Evolutionary conservation across 2,329 filamentous ascomycete genomes (phyloP), one percentile per base, ranked within the genome.

Genomic region (Apiospora marii): DNA sequence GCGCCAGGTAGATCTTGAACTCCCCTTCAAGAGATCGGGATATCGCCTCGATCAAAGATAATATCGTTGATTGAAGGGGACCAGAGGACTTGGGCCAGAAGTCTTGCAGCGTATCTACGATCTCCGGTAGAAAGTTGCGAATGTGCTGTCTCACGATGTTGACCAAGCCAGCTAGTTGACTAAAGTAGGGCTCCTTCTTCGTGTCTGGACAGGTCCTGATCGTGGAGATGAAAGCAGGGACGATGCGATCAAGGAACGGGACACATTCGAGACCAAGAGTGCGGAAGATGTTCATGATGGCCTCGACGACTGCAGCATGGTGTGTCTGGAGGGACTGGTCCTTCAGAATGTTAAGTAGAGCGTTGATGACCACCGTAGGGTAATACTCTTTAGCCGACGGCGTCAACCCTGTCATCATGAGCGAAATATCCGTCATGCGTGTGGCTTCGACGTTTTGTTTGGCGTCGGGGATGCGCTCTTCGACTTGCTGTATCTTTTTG

Each of bases 371-470:
- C 24, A 99, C 95, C 0, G 96, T 99, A 0, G 96, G 96, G 80
- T 98, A 99, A 82, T 99, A 99, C 78, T 99, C 96, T 80, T 99
- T 98, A 79, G 94, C 98, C 0, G 96, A 98, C 0, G 96, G 97
- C 0, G 95, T 98, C 53, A 98, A 87, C 19, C 97, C 96, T 58
- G 94, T 95, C 96, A 99, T 99, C 87, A 99, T 98, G 43, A 99
- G 88, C 4, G 95, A 96, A 67, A 99, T 97, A 82, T 99, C 96
- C 0, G 96, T 97, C 78, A 97, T 85, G 72, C 91, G 90, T 53
- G 88, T 90, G 1, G 87, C 87, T 76, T 92, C 91, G 51, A 87
- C 86, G 27, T 87, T 88, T 41, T 88, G 89, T 79, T 96, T 93
- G 75, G 92, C 90, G 79, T 98, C 96, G 0, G 95, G 94, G 2